Evolutionary conservation across 108 stramenopile genomes (phyloP), one percentile per base, ranked within the genome.

Genomic region (Parietichytrium sp.): DNA sequence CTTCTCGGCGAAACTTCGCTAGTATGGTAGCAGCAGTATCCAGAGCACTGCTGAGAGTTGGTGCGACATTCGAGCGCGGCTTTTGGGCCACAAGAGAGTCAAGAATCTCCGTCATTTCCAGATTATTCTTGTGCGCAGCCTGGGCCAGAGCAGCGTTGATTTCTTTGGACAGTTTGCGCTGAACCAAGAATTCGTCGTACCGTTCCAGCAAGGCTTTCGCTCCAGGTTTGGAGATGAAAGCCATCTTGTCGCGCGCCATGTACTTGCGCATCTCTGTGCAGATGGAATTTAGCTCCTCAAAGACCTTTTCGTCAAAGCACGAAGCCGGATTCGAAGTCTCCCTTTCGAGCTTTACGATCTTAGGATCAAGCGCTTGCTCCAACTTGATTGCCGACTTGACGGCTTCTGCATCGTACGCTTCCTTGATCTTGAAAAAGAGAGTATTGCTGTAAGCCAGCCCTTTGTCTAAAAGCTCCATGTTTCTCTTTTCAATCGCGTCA

Each of bases 381-480:
- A 72, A 42, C 10, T 42, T 33, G 16, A 72, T 10, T 42, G 45
- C 61, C 42, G 36, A 33, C 61, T 72, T 72, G 61, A 72, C 61
- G 20, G 61, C 61, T 42, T 72, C 61, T 10, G 61, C 61, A 27
- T 72, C 61, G 61, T 72, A 72, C 23, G 61, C 61, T 25, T 72
- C 61, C 61, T 45, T 72, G 33, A 72, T 72, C 2, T 72, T 72
- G 0, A 72, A 72, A 20, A 72, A 72, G 20, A 72, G 61, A 45
- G 38, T 38, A 6, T 20, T 72, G 6, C 38, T n/a, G 15, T 38
- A 10, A 10, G 61, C 33, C 10, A 72, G 33, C 10, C 38, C 61
- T 6, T 10, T 47, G 61, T 72, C 61, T 15, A 72, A 38, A 6
- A 45, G 38, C 38, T 33, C 61, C 38, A 7, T 25, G 25, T 42